A percentile compares a stretch with the other conserved stretches of the same genome.
Evolutionary conservation across 2,329 filamentous ascomycete species (phyloP).

Genomic region (Venturia pyrina): DNA sequence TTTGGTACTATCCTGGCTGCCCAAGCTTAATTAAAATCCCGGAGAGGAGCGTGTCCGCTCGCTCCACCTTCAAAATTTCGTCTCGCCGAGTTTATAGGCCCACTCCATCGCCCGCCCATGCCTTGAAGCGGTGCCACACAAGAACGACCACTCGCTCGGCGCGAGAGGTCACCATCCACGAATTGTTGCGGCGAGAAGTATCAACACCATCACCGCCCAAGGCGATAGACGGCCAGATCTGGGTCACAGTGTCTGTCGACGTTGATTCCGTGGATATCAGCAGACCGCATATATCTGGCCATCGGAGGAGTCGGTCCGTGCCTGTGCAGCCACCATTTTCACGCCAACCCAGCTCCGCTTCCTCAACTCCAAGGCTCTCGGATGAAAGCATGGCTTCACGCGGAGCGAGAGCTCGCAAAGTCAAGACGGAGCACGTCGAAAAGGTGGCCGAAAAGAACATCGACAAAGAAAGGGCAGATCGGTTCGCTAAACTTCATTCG

Average conservation of each 20-base stretch:
- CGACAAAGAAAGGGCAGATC: constrained; percentile 13
- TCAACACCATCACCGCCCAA: neutral
- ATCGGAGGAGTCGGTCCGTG: neutral
- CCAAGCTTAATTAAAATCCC: neutral
- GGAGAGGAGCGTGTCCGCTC: neutral
- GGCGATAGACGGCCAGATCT: neutral
- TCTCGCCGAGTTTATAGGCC: neutral
- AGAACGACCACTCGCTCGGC: neutral
- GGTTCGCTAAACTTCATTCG: constrained; percentile 8
- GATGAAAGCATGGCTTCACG: constrained; percentile 26
- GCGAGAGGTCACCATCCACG: constrained; percentile 9
- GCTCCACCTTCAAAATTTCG: constrained; percentile 7
- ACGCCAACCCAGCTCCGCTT: neutral
- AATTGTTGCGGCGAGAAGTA: neutral
- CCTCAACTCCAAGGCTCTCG: neutral
- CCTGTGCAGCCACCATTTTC: neutral
- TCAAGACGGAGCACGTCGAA: constrained; percentile 28
- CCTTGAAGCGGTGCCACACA: neutral
- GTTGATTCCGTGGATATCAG: neutral
- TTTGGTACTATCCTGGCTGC: neutral
- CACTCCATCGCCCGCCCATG: neutral
- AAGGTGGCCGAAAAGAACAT: constrained; percentile 29
- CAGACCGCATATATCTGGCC: neutral
- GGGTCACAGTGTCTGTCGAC: neutral
- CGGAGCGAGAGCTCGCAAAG: constrained; percentile 30